Percentiles rank a stretch among this genome's conserved stretches.
These are phyloP conservation scores for Bryum argenteum DNA, from an alignment of 225 moss, liverwort and hornwort species.

Conservation along the genomic window DNA sequence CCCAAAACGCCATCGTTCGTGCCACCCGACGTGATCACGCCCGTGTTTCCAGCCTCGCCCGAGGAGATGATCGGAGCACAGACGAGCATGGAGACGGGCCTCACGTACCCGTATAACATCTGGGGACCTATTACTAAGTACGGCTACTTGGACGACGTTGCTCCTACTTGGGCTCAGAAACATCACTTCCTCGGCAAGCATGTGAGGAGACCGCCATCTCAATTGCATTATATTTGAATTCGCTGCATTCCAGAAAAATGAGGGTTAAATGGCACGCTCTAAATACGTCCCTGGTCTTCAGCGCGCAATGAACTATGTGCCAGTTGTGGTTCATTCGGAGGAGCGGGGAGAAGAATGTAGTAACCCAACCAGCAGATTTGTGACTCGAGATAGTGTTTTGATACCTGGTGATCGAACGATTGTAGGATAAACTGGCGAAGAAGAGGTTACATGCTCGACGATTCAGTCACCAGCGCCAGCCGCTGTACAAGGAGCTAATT, in stretches of 20 bases:
- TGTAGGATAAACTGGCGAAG: slow-evolving; percentile 53
- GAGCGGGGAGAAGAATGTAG: too few species aligned
- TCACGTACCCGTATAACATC: slow-evolving; percentile 48
- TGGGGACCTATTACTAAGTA: slow-evolving; percentile 57
- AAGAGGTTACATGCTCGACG: slow-evolving; percentile 28
- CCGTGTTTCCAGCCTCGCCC: slow-evolving; percentile 40
- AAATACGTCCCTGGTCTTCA: too few species aligned
- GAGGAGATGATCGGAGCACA: slow-evolving; percentile 47
- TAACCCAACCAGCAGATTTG: too few species aligned
- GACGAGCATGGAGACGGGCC: slow-evolving; percentile 41
- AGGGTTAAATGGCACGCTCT: too few species aligned
- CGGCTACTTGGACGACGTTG: slow-evolving; percentile 46
- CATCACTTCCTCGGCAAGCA: slow-evolving; percentile 48
- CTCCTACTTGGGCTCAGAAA: slow-evolving; percentile 35
- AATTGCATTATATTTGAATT: background rate
- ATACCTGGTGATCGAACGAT: background rate
- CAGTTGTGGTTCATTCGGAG: background rate
- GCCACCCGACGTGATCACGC: slow-evolving; percentile 34
- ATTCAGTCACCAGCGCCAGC: slow-evolving; percentile 34
- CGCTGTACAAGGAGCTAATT: slow-evolving; percentile 49
- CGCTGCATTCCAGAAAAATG: background rate
- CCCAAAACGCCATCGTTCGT: slow-evolving; percentile 42
- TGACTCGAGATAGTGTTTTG: background rate
- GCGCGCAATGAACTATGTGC: background rate
- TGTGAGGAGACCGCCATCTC: slow-evolving; percentile 26